Evolutionary conservation across 2,329 filamentous ascomycete genomes (phyloP).

Genomic region (Fusarium albosuccineum): DNA sequence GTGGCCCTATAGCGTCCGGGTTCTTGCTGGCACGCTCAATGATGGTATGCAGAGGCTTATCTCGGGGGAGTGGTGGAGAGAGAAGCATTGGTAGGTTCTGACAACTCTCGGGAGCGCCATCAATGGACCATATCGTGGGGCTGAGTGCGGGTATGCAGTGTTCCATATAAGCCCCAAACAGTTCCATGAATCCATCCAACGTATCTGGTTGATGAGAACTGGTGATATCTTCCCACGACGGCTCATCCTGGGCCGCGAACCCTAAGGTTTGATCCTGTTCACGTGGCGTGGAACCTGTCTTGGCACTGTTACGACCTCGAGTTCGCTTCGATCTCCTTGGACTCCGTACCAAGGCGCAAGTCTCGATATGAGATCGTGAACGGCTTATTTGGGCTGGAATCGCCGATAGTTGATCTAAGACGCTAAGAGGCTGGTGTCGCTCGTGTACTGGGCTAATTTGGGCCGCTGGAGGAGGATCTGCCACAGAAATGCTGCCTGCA

Average conservation of each 20-base stretch:
- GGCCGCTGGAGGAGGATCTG: background rate
- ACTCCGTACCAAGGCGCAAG: background rate
- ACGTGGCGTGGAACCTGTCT: background rate
- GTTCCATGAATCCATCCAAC: background rate
- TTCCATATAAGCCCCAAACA: background rate
- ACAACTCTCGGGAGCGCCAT: background rate
- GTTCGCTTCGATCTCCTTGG: background rate
- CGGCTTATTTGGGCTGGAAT: background rate
- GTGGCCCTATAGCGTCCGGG: conserved; percentile 1
- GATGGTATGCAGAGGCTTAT: background rate
- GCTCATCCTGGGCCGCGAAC: background rate
- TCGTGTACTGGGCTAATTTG: background rate
- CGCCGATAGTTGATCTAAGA: background rate
- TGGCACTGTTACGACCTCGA: background rate
- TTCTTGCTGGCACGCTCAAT: background rate
- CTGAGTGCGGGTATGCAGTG: background rate
- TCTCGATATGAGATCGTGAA: background rate
- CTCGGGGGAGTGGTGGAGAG: background rate
- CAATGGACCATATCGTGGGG: background rate
- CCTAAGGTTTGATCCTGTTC: background rate
- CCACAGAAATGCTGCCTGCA: background rate
- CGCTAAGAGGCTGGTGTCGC: background rate
- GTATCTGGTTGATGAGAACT: background rate
- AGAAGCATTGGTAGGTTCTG: background rate
- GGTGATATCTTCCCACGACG: background rate